Evolutionary conservation across 192 early-diverging fungal genomes (phyloP).

Genomic region (Rhizoclosmatium sp.): DNA sequence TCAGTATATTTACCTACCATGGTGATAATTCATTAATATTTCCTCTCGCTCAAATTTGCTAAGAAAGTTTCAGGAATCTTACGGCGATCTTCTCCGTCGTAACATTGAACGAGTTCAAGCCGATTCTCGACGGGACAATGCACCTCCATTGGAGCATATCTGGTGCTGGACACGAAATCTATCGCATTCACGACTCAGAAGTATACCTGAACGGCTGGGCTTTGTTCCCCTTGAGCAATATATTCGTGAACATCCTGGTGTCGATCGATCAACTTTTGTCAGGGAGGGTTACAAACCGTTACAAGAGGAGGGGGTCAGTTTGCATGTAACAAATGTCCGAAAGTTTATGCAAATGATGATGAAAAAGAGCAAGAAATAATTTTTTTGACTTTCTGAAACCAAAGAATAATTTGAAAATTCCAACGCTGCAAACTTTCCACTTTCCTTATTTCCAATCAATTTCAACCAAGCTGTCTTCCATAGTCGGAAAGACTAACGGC

Average conservation of each 20-base stretch:
- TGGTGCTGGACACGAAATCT: constrained; percentile 52
- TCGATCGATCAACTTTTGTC: constrained; percentile 46
- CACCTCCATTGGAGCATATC: constrained; percentile 40
- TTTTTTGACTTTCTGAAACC: background rate
- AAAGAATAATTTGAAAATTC: no score
- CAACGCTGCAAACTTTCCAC: no score
- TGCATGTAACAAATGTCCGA: constrained; percentile 41
- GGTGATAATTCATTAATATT: constrained; percentile 10
- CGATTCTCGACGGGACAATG: constrained; percentile 38
- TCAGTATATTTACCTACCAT: constrained; percentile 48
- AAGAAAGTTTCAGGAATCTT: constrained; percentile 37
- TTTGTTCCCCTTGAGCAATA: constrained; percentile 52
- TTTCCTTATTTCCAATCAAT: no score
- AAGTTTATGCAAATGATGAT: constrained; percentile 35
- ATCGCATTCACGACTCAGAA: constrained; percentile 33
- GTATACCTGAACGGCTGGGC: constrained; percentile 49
- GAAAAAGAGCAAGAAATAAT: background rate
- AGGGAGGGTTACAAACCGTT: constrained; percentile 46
- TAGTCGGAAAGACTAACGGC: no score
- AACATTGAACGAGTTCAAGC: constrained; percentile 46
- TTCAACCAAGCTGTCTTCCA: no score
- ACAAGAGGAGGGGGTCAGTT: constrained; percentile 41
- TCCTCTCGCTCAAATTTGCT: background rate
- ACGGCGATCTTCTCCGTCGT: constrained; percentile 46
- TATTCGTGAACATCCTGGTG: constrained; percentile 40